Percentiles rank a stretch among this genome's conserved stretches.
These are phyloP conservation scores for Mycena alexandri DNA, from an alignment of 768 basidiomycete species.

Conservation along the genomic window DNA sequence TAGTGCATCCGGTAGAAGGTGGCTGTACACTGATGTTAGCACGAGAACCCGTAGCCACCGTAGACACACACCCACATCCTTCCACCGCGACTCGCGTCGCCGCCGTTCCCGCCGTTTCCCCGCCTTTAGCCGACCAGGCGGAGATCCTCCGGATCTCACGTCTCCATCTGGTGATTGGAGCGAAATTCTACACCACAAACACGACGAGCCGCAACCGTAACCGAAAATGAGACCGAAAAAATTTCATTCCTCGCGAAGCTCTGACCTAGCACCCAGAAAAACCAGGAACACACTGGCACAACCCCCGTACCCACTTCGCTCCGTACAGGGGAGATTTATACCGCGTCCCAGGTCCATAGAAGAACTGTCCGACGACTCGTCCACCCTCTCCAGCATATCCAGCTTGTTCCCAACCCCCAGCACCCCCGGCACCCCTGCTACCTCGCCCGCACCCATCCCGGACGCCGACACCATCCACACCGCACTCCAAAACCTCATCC, in stretches of 20 bases:
- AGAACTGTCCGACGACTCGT: conserved; percentile 11
- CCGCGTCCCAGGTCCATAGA: not conserved
- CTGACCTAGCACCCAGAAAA: not conserved
- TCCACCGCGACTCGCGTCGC: not conserved
- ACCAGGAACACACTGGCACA: not conserved
- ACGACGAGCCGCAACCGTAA: not conserved
- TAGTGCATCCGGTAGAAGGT: not conserved
- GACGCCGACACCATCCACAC: not conserved
- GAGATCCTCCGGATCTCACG: conserved; percentile 5
- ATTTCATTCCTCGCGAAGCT: too few relatives aligned
- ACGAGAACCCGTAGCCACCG: not conserved
- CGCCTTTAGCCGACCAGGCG: not conserved
- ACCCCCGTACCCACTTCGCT: conserved; percentile 4
- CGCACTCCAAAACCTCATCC: conserved; percentile 5
- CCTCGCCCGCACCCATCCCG: not conserved
- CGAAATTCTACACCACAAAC: conserved; percentile 6
- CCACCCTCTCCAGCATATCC: not conserved
- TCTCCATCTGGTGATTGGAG: conserved; percentile 22
- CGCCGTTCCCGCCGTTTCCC: not conserved
- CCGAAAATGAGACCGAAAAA: too few relatives aligned
- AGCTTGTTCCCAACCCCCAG: not conserved
- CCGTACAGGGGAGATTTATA: not conserved
- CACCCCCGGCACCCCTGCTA: not conserved
- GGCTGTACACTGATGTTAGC: too few relatives aligned
- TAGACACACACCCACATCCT: not conserved